Percentiles rank a stretch among this genome's conserved stretches.
These are phyloP conservation scores for Clarireedia paspali DNA, from an alignment of 2,329 filamentous ascomycete species.

Conservation along the genomic window DNA sequence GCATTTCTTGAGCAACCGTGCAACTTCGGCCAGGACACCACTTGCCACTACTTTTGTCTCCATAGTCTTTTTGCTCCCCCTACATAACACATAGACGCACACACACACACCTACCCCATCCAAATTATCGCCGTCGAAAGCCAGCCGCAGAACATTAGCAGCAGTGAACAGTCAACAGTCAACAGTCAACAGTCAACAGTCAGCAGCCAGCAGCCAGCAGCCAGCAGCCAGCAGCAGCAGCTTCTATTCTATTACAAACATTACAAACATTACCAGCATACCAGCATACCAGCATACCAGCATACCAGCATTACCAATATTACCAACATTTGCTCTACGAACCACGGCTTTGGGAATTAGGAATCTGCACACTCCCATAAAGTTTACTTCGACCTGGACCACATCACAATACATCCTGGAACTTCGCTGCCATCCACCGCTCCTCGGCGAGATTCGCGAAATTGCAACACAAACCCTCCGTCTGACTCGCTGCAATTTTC, in stretches of 20 bases:
- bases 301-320: neutral
- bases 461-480: slow-evolving; percentile 1
- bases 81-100: no score
- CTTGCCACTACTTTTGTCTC: neutral
- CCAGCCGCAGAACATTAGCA: neutral
- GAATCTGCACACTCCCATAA: neutral
- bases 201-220: no score
- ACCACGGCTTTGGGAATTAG: slow-evolving; percentile 1
- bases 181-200: no score
- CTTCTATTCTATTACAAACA: neutral
- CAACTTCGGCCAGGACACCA: neutral
- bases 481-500: slow-evolving; percentile 5
- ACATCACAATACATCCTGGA: neutral
- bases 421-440: neutral
- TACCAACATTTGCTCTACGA: neutral
- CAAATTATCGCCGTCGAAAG: neutral
- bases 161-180: no score
- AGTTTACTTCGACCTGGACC: neutral
- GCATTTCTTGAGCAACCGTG: neutral
- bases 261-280: neutral
- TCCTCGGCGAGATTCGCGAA: slow-evolving; percentile 7
- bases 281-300: no score
- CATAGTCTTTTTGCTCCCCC: neutral
- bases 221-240: no score
- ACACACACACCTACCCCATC: neutral